Conservation (phyloP, 1,284 basidiomycete species). For the Kalmanozyma brasiliensis region DNA sequence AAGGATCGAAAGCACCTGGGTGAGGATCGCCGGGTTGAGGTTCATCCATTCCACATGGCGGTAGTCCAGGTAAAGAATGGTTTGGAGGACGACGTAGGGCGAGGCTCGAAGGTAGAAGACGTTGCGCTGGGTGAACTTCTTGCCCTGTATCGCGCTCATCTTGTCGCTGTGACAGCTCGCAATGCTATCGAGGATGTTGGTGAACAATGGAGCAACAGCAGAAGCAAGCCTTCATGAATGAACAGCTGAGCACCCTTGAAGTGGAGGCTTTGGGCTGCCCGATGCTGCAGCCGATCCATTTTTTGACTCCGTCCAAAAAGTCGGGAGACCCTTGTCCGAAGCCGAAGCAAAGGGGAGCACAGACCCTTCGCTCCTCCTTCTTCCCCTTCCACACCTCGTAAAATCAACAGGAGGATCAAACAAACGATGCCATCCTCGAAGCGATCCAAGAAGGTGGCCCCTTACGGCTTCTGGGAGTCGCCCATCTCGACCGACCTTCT, state of each 20-base stretch:
- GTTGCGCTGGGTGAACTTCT: constrained; percentile 63
- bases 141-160: constrained; percentile 24
- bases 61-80: constrained; percentile 69
- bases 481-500: constrained; percentile 73
- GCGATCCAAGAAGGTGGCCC: constrained; percentile 41
- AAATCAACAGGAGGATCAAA: background rate
- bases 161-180: background rate
- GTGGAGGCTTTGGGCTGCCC: constrained; percentile 20
- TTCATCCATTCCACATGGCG: constrained; percentile 69
- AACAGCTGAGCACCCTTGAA: constrained; percentile 10
- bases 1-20: constrained; percentile 60
- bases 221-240: background rate
- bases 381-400: background rate
- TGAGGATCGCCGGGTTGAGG: constrained; percentile 44
- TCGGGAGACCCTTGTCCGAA: constrained; percentile 8
- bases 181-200: background rate
- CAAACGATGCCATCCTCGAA: constrained; percentile 21
- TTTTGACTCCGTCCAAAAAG: constrained; percentile 8
- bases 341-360: constrained; percentile 7
- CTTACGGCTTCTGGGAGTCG: constrained; percentile 71
- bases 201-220: constrained; percentile 1
- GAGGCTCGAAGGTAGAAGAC: constrained; percentile 68
- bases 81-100: constrained; percentile 66
- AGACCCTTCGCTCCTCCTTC: constrained; percentile 11
- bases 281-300: constrained; percentile 6